Conservation (phyloP, 306 rosid species). For the Psophocarpus tetragonolobus region DNA sequence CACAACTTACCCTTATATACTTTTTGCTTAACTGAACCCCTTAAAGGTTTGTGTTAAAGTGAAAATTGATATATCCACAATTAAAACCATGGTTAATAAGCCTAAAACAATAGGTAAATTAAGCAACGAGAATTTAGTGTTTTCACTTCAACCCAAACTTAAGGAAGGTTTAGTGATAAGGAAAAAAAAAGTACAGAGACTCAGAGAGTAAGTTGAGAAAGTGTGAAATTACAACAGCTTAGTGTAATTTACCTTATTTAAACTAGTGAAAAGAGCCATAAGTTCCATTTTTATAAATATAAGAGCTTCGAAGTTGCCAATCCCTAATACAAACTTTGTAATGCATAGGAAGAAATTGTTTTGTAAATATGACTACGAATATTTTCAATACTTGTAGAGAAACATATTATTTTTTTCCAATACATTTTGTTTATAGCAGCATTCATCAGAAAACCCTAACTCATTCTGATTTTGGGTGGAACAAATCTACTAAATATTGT, state of each 20-base stretch:
- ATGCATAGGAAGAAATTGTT: background rate
- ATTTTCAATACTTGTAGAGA: background rate
- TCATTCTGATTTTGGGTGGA: background rate
- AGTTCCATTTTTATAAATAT: background rate
- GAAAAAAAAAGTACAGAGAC: background rate
- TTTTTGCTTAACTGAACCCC: background rate
- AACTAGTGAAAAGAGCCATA: background rate
- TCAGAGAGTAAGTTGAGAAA: background rate
- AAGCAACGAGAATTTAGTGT: background rate
- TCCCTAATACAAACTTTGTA: background rate
- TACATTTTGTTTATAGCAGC: background rate
- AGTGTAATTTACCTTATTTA: background rate
- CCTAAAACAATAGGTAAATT: background rate
- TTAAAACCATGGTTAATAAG: background rate
- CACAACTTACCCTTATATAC: background rate
- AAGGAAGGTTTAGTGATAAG: background rate
- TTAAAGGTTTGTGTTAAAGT: background rate
- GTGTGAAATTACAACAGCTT: background rate
- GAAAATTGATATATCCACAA: background rate
- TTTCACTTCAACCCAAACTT: background rate
- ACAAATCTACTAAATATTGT: background rate
- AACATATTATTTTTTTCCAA: background rate
- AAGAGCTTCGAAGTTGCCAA: background rate
- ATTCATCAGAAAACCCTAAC: background rate
- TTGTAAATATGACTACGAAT: conserved; percentile 7